A percentile compares a stretch with the other conserved stretches of the same genome.
Conservation (phyloP, 306 rosid species). For the Cyamopsis tetragonoloba region DNA sequence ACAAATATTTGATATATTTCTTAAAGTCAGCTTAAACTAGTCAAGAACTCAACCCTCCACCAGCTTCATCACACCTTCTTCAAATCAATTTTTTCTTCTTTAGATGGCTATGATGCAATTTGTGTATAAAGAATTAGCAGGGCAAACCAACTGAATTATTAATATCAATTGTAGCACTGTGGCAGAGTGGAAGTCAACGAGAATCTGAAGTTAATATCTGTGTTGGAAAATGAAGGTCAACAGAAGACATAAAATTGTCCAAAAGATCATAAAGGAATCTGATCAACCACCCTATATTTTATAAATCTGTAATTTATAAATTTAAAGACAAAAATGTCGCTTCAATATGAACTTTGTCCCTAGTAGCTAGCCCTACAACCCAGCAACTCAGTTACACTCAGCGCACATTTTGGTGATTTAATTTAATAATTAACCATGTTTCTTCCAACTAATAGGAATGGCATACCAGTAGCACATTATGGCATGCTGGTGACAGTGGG, state of each 20-base stretch:
- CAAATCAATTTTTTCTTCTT: background rate
- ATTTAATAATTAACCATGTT: constrained; percentile 14
- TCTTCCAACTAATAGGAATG: constrained; percentile 17
- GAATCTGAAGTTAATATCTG: constrained; percentile 34
- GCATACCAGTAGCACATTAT: background rate
- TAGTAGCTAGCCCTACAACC: constrained; percentile 25
- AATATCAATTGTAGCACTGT: constrained; percentile 8
- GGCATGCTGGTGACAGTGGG: background rate
- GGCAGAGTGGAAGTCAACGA: constrained; percentile 55
- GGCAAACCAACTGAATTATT: constrained; percentile 22
- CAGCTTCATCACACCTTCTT: background rate
- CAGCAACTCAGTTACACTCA: constrained; percentile 29
- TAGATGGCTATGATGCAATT: background rate
- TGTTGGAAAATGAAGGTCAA: constrained; percentile 46
- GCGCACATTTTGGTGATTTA: constrained; percentile 29
- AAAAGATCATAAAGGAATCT: constrained; percentile 40
- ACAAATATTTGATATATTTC: constrained; percentile 20
- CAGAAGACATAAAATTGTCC: constrained; percentile 16
- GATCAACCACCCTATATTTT: constrained; percentile 38
- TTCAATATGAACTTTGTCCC: constrained; percentile 35
- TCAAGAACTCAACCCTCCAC: constrained; percentile 6
- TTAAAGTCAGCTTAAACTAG: constrained; percentile 27
- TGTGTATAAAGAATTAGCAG: background rate
- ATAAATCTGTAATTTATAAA: constrained; percentile 17
- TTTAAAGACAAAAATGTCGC: constrained; percentile 45